Percentiles rank a stretch among this genome's conserved stretches.
These are phyloP conservation scores for Cupressus sempervirens DNA, from an alignment of 75 land plant genomes.

Conservation along the genomic window DNA sequence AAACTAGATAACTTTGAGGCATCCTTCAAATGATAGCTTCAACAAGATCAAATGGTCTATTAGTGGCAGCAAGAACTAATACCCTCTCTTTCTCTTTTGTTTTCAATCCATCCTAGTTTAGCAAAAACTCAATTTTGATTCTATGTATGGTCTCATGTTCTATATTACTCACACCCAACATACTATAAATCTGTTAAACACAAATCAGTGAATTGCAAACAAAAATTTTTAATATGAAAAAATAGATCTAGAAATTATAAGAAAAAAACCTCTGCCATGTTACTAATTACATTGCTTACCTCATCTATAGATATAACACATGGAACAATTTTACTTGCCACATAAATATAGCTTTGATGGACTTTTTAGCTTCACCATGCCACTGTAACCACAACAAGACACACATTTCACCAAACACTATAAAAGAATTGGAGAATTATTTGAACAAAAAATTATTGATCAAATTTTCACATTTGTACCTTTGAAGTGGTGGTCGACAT, in stretches of 20 bases:
- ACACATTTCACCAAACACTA: background rate
- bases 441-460: background rate
- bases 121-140: conserved; percentile 65
- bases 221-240: too few relatives aligned
- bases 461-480: conserved; percentile 23
- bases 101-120: conserved; percentile 25
- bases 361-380: conserved; percentile 89
- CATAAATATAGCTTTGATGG: conserved; percentile 79
- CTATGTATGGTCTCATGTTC: conserved; percentile 88
- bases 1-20: conserved; percentile 38
- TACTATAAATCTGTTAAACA: conserved; percentile 63
- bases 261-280: background rate
- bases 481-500: conserved; percentile 91
- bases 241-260: too few relatives aligned
- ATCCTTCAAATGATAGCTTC: conserved; percentile 61
- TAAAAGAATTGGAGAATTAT: background rate
- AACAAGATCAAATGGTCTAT: conserved; percentile 60
- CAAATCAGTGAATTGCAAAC: background rate
- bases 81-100: conserved; percentile 25
- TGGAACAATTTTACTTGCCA: conserved; percentile 90
- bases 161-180: conserved; percentile 74
- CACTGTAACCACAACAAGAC: conserved; percentile 38
- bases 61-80: conserved; percentile 29
- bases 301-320: conserved; percentile 86
- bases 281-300: conserved; percentile 28